phyloP scores from a whole-genome alignment of 179 eudicot genomes.

The Vitellaria paradoxa region DNA sequence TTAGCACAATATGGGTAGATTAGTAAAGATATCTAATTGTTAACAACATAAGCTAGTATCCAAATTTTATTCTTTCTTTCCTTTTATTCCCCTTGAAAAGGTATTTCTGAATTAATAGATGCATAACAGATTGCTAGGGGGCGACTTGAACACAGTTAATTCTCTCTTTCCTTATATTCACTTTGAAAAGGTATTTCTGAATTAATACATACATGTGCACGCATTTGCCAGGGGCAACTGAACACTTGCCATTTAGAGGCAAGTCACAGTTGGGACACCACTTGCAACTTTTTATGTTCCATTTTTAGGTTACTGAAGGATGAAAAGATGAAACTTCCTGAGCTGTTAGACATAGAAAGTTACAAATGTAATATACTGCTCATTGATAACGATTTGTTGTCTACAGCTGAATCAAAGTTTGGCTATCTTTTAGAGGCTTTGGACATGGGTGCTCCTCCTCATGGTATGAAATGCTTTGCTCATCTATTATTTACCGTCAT shows the following conservation, averaged over 20 bases:
- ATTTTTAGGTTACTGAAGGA: background rate
- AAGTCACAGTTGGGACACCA: background rate
- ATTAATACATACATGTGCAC: too few relatives aligned
- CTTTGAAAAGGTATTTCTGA: too few relatives aligned
- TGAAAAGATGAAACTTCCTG: background rate
- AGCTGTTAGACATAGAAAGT: background rate
- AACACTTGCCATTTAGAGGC: background rate
- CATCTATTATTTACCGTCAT: background rate
- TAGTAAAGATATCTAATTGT: background rate
- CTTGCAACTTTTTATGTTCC: background rate
- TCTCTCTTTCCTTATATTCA: too few relatives aligned
- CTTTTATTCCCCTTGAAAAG: background rate
- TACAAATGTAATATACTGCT: background rate
- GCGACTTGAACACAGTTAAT: too few relatives aligned
- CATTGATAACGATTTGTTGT: conserved; percentile 5
- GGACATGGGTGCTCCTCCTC: conserved; percentile 99
- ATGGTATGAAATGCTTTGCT: conserved; percentile 42
- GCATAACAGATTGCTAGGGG: background rate
- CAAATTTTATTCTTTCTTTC: background rate
- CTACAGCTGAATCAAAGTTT: conserved; percentile 87
- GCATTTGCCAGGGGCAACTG: background rate
- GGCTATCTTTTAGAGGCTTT: conserved; percentile 96
- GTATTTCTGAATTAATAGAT: background rate
- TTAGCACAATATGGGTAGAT: background rate
- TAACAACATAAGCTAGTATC: background rate